Evolutionary conservation across 768 basidiomycete species (phyloP), one percentile per base, ranked within the genome.

Genomic region (Obba rivulosa): DNA sequence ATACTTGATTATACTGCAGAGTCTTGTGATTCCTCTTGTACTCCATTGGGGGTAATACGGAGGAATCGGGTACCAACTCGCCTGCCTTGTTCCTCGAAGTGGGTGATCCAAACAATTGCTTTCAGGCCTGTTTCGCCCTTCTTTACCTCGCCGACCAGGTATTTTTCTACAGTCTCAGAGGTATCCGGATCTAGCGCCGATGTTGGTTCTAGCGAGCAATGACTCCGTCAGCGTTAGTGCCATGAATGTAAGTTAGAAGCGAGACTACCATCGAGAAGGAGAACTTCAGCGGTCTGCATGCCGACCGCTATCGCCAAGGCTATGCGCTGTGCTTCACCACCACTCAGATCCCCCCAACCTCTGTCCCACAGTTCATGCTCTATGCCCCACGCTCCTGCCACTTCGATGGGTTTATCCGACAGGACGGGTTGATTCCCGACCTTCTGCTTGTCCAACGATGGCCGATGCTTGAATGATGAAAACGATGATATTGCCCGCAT

Each of bases 311-410:
- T 73, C 16, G 91, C 87, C 45, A 94, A 63, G 9, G 83, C 79
- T n/a, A 93, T 77, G 41, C 92, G 73, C 63, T 95, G 92, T 1
- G 80, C 76, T 63, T 95, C 92, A 16, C 92, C 92, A 1, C 91
- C 92, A 56, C 87, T 91, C 57, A 95, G 66, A 39, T 77, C 80
- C 8, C 78, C 66, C 92, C 92, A 95, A 11, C 77, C 74, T 25
- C 91, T 73, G 50, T 81, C 78, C 91, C 92, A 94, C 18, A 93
- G 71, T 37, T 78, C 73, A 2, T 69, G 58, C 4, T 81, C 76
- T 34, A 92, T 69, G 3, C 79, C 84, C 87, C 89, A 93, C 8
- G 67, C 55, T 42, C 69, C 67, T 4, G 82, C 77, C 14, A 90
- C 66, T 8, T 78, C 73, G 34, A 81, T 57, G 0, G 81, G 75